Base-by-base conservation (phyloP, 768 basidiomycete species). In the Suillus sp. region DNA sequence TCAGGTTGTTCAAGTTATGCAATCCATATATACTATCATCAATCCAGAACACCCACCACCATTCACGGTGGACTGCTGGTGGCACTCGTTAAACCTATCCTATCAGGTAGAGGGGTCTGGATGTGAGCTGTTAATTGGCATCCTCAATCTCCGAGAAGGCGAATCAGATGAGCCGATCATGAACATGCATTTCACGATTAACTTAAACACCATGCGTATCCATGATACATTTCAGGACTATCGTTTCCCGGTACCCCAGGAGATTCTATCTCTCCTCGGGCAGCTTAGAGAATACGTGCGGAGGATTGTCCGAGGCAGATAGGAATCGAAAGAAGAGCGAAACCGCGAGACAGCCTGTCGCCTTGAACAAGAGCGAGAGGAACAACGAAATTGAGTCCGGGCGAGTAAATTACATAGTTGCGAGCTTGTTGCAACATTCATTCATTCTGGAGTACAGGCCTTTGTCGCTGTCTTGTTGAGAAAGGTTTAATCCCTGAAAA, bases 131-230 rank as follows among this genome's bases (percentile, higher is more conserved):
- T 59, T 34, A 14, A 62, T 62, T 14, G 38, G 62, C 4, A 62
- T 62, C 20, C 25, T 62, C 25, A 62, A 62, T 37, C 62, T 62
- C 8, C 9, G 62, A 32, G 62, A 62, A 61, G 62, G 61, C 11
- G 59, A 48, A 25, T 11, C 47, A 3, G 13, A 48, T 48, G 11
- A 48, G 7, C 47, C 47, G 14, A 13, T 1, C 2, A 62, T 62
- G 62, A n/a, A 62, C 22, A 62, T 35, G 10, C 62, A 45, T 25
- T 62, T 62, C 30, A 62, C 45, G 61, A 62, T 62, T 13, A 62
- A 62, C 14, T 35, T 62, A 22, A 62, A 45, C 40, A 45, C 61
- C 8, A 40, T 60, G 59, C 13, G 34, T 14, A 3, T 62, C 13
- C 61, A 62, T 14, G 62, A 62, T 42, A 62, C 62, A 60, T 62